Conservation (phyloP, 163 green algal genomes). For the Prototheca stagnorum region DNA sequence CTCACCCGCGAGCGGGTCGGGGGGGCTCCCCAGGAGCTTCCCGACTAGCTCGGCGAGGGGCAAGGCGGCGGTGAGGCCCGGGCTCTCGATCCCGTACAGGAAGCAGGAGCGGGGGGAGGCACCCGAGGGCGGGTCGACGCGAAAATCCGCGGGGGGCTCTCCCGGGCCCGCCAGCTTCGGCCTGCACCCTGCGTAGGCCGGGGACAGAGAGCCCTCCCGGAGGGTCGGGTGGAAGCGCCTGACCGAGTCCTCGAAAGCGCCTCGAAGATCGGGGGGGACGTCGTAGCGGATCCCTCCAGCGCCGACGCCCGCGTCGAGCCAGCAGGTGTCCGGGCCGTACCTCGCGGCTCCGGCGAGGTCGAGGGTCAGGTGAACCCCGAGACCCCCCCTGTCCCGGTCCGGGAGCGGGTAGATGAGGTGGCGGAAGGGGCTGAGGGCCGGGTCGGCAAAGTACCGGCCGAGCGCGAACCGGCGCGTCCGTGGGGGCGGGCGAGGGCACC, state of each 20-base stretch:
- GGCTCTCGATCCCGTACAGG: conserved; percentile 78
- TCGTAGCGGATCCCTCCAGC: conserved; percentile 31
- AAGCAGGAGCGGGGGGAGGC: no score
- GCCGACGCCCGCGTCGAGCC: conserved; percentile 13
- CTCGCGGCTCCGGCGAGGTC: conserved; percentile 45
- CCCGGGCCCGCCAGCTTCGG: conserved; percentile 48
- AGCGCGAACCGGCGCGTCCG: conserved; percentile 35
- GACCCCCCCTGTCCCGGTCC: conserved; percentile 30
- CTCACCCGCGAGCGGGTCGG: no score
- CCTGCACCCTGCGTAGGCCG: conserved; percentile 56
- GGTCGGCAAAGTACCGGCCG: conserved; percentile 50
- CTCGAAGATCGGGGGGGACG: conserved; percentile 29
- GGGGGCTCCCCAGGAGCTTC: no score
- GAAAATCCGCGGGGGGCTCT: conserved; percentile 50
- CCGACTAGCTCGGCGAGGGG: conserved; percentile 36
- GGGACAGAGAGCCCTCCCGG: conserved; percentile 36
- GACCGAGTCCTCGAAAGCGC: conserved; percentile 46
- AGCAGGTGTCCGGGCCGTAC: conserved; percentile 84
- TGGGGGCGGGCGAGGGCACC: conserved; percentile 23
- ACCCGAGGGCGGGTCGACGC: conserved; percentile 32
- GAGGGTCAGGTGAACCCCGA: conserved; percentile 75
- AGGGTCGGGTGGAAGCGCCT: conserved; percentile 52
- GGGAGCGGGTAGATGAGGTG: conserved; percentile 76
- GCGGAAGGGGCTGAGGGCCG: conserved; percentile 47
- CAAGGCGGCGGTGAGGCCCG: conserved; percentile 67